phyloP scores from a whole-genome alignment of 78 protist species.

The Bigelowiella natans region DNA sequence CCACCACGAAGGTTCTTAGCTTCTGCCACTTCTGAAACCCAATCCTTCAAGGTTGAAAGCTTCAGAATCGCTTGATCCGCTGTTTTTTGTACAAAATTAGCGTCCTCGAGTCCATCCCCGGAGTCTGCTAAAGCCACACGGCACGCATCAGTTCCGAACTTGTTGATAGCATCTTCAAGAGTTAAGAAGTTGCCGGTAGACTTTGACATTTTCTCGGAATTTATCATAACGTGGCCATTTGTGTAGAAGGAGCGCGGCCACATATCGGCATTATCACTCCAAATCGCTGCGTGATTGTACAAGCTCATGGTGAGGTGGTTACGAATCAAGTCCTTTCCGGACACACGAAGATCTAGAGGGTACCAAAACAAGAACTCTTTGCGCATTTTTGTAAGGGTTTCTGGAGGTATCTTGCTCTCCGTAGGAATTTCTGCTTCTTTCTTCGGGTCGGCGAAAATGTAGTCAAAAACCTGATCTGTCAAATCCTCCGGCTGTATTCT shows the following conservation, averaged over 20 bases:
- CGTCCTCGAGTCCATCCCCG: slow-evolving; percentile 95
- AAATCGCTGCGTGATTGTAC: slow-evolving; percentile 97
- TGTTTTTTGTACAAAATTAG: slow-evolving; percentile 72
- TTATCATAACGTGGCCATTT: slow-evolving; percentile 83
- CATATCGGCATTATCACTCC: slow-evolving; percentile 5
- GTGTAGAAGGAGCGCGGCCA: slow-evolving; percentile 80
- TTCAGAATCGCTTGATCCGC: slow-evolving; percentile 75
- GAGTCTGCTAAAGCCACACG: slow-evolving; percentile 96
- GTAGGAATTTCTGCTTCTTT: not conserved
- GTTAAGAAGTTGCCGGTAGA: slow-evolving; percentile 95
- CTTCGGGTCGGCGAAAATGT: slow-evolving; percentile 4
- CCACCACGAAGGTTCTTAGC: not conserved
- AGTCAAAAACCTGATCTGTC: slow-evolving; percentile 43
- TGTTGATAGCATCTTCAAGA: slow-evolving; percentile 38
- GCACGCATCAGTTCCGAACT: slow-evolving; percentile 75
- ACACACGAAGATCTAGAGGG: slow-evolving; percentile 91
- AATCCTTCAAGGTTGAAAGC: slow-evolving; percentile 67
- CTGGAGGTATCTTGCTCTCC: slow-evolving; percentile 35
- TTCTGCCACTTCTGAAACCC: slow-evolving; percentile 29
- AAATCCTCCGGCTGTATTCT: slow-evolving; percentile 64
- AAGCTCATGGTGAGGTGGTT: slow-evolving; percentile 97
- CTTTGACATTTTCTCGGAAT: slow-evolving; percentile 97
- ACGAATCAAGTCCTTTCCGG: slow-evolving; percentile 91
- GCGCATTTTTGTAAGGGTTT: slow-evolving; percentile 46
- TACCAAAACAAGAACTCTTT: slow-evolving; percentile 93